These are phyloP conservation scores for Austroboletus niveus DNA, from an alignment of 1,284 basidiomycete genomes.

Conservation along the genomic window DNA sequence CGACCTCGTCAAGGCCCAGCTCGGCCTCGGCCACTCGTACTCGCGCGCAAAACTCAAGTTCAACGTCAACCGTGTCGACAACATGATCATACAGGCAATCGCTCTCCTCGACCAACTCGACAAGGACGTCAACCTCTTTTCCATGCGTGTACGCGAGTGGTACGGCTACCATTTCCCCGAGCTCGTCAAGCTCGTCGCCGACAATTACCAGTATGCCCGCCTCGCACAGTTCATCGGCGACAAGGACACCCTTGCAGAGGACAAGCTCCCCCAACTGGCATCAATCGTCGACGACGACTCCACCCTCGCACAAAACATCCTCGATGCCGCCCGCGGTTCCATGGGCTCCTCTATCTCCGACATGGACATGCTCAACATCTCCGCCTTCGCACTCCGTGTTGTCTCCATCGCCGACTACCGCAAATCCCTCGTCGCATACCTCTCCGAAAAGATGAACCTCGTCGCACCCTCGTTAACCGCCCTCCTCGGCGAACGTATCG, in stretches of 20 bases:
- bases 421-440: constrained; percentile 86
- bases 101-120: constrained; percentile 98
- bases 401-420: constrained; percentile 93
- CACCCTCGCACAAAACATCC: constrained; percentile 87
- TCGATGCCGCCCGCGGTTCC: constrained; percentile 91
- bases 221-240: constrained; percentile 88
- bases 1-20: constrained; percentile 91
- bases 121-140: constrained; percentile 99
- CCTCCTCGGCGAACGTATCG: constrained; percentile 93
- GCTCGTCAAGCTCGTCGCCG: constrained; percentile 90
- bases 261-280: constrained; percentile 80
- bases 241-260: constrained; percentile 77
- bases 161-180: constrained; percentile 99
- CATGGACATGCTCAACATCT: constrained; percentile 96
- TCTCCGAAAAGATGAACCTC: constrained; percentile 97
- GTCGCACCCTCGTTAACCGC: constrained; percentile 96
- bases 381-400: constrained; percentile 88
- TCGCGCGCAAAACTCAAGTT: constrained; percentile 99
- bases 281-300: constrained; percentile 86
- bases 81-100: constrained; percentile 99
- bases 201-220: constrained; percentile 94
- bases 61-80: constrained; percentile 99
- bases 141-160: constrained; percentile 99
- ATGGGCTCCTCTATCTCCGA: constrained; percentile 95
- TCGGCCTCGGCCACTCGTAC: constrained; percentile 97